Base-by-base conservation (phyloP, 352 stramenopile species). In the Stramenopiles sp. region DNA sequence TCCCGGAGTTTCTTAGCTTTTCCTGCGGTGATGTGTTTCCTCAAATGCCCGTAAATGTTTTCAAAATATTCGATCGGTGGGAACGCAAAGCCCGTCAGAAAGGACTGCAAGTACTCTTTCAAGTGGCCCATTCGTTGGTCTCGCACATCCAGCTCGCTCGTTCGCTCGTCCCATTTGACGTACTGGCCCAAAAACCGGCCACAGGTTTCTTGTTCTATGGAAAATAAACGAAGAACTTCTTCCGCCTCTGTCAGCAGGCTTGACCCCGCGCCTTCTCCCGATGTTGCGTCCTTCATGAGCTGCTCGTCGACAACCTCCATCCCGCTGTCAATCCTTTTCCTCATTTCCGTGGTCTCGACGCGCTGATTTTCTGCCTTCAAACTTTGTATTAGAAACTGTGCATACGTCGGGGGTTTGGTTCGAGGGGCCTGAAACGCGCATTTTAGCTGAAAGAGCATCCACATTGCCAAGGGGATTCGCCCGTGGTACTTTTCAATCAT, bases 341-440 rank as follows among this genome's bases (percentile, higher is more conserved):
- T 53, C 12, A 53, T 53, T 53, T 53, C 43, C 25, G 43, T 53
- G 25, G 43, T 53, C 43, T 53, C 25, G 43, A 53, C 43, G 43
- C 43, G 43, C 43, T 53, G 43, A 53, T 53, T 53, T 53, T 53
- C 43, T 53, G 43, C 43, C 43, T 53, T 53, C 43, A 53, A 53
- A 53, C 43, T 53, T 53, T 53, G 43, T 53, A 53, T 53, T 53
- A 53, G 43, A 53, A 53, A 53, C 25, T 53, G 43, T 53, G 43
- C 43, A 25, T 53, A 53, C 25, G 43, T 53, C 43, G 43, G 43
- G 25, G 43, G 43, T 53, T 53, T 53, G 43, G 43, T 53, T 53
- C 43, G 43, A 25, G 43, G 43, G 43, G 43, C 25, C 43, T 53
- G 43, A 53, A 53, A 53, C 43, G 43, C 43, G 43, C 43, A 53